phyloP scores from a whole-genome alignment of 2,329 filamentous ascomycete species.

The Apiospora saccharicola region DNA sequence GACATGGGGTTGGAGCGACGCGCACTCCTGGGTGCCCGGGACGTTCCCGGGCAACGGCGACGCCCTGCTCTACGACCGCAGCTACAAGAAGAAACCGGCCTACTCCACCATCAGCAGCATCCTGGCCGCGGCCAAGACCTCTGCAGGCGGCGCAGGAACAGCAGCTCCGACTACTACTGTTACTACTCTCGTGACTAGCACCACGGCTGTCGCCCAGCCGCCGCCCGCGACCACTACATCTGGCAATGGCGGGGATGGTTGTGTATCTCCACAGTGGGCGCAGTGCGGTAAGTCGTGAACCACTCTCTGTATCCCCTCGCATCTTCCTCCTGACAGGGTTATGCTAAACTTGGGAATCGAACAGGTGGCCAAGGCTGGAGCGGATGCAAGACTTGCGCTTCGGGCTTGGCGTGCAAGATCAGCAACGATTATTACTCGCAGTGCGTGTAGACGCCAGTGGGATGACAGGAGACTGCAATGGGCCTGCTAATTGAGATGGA shows the following conservation, averaged over 20 bases:
- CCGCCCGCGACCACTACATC: conserved; percentile 8
- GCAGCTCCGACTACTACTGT: conserved; percentile 22
- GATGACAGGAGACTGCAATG: background rate
- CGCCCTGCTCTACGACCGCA: conserved; percentile 51
- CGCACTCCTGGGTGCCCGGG: conserved; percentile 47
- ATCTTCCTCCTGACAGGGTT: background rate
- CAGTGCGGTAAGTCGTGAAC: conserved; percentile 1
- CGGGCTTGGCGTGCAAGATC: conserved; percentile 42
- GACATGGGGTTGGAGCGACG: conserved; percentile 46
- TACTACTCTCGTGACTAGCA: conserved; percentile 23
- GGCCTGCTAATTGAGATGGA: background rate
- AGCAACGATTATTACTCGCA: conserved; percentile 44
- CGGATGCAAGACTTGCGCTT: conserved; percentile 40
- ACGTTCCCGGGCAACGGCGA: conserved; percentile 50
- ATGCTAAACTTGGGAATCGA: background rate
- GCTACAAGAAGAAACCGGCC: conserved; percentile 52
- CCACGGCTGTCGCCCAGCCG: conserved; percentile 25
- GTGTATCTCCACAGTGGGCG: conserved; percentile 12
- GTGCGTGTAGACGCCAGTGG: conserved; percentile 29
- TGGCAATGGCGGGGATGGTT: background rate
- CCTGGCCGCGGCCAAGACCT: conserved; percentile 43
- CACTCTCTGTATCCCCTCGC: background rate
- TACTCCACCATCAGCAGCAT: conserved; percentile 45
- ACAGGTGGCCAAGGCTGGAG: conserved; percentile 5
- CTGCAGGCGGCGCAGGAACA: background rate